Conservation (phyloP, 768 basidiomycete species). For the Rhodotorula toruloides region DNA sequence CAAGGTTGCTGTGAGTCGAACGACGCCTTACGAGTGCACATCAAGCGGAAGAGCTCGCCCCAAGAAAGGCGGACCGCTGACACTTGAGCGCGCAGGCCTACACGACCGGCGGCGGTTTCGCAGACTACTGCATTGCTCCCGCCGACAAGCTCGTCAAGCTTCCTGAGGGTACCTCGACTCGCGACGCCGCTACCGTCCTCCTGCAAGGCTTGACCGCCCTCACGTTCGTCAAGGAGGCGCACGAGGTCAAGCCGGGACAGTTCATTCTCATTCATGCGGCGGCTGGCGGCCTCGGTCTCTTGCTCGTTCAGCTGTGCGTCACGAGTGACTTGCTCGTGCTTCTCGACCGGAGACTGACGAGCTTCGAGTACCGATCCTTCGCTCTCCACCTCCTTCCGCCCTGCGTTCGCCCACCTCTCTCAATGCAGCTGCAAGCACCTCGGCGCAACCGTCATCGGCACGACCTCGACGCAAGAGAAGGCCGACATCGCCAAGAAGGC, state of each 20-base stretch:
- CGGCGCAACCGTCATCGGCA: constrained; percentile 88
- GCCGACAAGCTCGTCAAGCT: constrained; percentile 63
- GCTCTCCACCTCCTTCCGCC: not conserved
- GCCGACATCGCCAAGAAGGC: constrained; percentile 68
- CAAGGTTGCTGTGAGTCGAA: constrained; percentile 56
- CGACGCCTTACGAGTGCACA: constrained; percentile 44
- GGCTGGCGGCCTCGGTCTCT: constrained; percentile 72
- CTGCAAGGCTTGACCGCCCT: constrained; percentile 69
- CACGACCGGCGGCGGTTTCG: constrained; percentile 51
- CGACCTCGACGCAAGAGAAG: constrained; percentile 79
- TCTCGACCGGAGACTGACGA: not conserved
- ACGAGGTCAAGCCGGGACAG: constrained; percentile 61
- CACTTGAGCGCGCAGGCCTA: too few species aligned
- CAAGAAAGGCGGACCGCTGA: too few species aligned
- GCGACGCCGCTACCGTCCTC: constrained; percentile 59
- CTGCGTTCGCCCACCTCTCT: not conserved
- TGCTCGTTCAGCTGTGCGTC: constrained; percentile 47
- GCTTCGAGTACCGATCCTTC: not conserved
- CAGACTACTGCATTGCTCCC: constrained; percentile 63
- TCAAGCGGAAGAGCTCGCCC: not conserved
- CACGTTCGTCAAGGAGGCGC: constrained; percentile 74
- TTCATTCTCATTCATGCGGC: constrained; percentile 65
- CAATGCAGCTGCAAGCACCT: constrained; percentile 61
- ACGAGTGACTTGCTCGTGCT: not conserved
- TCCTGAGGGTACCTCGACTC: constrained; percentile 51